Conservation (phyloP, 306 rosid species). For the Vigna hirtella region DNA sequence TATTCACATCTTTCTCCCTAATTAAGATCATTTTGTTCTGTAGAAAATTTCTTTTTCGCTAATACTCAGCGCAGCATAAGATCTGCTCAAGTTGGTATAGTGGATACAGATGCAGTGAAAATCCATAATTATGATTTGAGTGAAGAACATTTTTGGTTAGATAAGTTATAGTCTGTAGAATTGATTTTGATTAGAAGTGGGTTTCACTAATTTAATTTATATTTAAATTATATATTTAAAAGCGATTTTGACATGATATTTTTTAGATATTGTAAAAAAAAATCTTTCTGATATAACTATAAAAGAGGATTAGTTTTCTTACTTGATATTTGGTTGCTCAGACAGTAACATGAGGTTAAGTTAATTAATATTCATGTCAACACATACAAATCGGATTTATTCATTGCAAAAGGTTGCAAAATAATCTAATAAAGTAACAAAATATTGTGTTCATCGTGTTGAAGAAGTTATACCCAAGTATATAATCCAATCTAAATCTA, state of each 20-base stretch:
- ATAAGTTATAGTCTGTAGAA: neutral
- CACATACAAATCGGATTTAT: neutral
- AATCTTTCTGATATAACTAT: neutral
- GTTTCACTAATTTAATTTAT: neutral
- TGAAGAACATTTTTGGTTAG: neutral
- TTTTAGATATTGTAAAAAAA: neutral
- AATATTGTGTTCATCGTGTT: neutral
- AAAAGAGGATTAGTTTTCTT: neutral
- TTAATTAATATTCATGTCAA: neutral
- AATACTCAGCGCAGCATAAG: neutral
- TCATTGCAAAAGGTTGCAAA: neutral
- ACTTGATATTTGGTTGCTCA: neutral
- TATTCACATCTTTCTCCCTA: neutral
- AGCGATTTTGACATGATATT: neutral
- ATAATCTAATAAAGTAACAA: neutral
- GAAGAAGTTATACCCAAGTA: neutral
- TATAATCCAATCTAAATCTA: neutral
- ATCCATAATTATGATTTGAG: constrained; percentile 13
- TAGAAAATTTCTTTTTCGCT: neutral
- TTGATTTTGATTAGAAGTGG: neutral
- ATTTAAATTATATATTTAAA: neutral
- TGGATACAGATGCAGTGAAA: neutral
- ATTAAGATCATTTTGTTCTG: neutral
- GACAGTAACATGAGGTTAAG: neutral
- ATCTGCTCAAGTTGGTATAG: neutral